phyloP scores from a whole-genome alignment of 257 asterid genomes.

The Fraxinus quadrangulata region DNA sequence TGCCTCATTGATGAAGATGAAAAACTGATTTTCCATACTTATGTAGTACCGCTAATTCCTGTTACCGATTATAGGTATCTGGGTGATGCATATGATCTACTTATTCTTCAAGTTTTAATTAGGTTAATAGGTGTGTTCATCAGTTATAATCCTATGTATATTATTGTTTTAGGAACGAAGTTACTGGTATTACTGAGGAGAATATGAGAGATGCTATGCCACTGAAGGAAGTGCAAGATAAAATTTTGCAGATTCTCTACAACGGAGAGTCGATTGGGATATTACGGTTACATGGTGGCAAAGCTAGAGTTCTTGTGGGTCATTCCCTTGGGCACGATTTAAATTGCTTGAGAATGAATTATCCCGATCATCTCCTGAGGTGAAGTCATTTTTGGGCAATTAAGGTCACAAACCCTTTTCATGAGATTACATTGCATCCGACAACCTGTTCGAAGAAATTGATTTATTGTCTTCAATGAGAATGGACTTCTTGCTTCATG shows the following conservation, averaged over 20 bases:
- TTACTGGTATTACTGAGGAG: conserved; percentile 55
- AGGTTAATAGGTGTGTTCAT: neutral
- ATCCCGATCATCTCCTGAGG: conserved; percentile 60
- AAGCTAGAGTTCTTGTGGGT: conserved; percentile 54
- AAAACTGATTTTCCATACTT: conserved; percentile 46
- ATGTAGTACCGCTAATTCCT: conserved; percentile 47
- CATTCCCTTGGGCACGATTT: conserved; percentile 48
- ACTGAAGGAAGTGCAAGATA: conserved; percentile 48
- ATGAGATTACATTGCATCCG: neutral
- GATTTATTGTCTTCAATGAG: neutral
- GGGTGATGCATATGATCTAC: neutral
- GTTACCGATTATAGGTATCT: conserved; percentile 53
- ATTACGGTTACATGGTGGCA: conserved; percentile 43
- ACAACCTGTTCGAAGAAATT: neutral
- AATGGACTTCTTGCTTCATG: neutral
- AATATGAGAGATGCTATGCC: conserved; percentile 57
- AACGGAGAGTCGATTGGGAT: conserved; percentile 50
- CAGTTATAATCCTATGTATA: neutral
- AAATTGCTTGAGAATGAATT: conserved; percentile 43
- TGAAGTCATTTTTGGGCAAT: conserved; percentile 25
- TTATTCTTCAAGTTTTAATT: conserved; percentile 7
- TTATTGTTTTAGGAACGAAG: conserved; percentile 43
- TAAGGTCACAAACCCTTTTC: conserved; percentile 25
- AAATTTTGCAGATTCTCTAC: conserved; percentile 46
- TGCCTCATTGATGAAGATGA: conserved; percentile 58